Evolutionary conservation across 106 monocot species (phyloP), one percentile per base, ranked within the genome.

Genomic region (Acanthochlamys bracteata): DNA sequence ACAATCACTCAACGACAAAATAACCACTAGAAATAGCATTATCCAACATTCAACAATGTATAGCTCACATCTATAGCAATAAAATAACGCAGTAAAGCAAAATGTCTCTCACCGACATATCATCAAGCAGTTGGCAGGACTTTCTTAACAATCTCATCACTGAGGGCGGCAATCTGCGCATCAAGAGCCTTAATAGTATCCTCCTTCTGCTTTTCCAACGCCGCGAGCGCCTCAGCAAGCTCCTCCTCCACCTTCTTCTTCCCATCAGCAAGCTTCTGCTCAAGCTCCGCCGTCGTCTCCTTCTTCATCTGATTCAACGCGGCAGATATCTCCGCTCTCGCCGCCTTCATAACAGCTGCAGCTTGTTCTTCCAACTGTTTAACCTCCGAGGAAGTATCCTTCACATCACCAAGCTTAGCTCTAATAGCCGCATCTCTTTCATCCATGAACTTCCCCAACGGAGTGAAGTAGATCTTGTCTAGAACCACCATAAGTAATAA

Each of bases 241-340:
- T 95, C 94, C 23, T 73, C 82, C 73, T 95, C 94, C 24, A 95
- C 82, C 55, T 65, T 66, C 69, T 71, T 78, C 70, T 79, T 73
- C 7, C 83, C 86, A 61, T 86, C 90, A 0, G 79, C 84, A 33
- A 95, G 77, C 75, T 80, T 82, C 43, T 10, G 19, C 66, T 95
- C 94, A 57, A 95, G 67, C 82, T 95, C 94, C 3, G 63, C 68
- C 19, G 86, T 68, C 19, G 83, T 82, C 77, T 95, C 94, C 79
- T 84, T 90, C 90, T 86, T 90, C 94, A 90, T 95, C 84, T 90
- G 69, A 79, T 90, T 95, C 53, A 90, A 77, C 53, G 94, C 94
- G 4, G 94, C 86, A 10, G 94, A 71, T 47, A 95, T 72, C 82
- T 95, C 94, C 45, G 94, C 94, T 17, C 90, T 64, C 33, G 94